These are phyloP conservation scores for Calophaca sinica DNA, from an alignment of 306 rosid species.

Conservation along the genomic window DNA sequence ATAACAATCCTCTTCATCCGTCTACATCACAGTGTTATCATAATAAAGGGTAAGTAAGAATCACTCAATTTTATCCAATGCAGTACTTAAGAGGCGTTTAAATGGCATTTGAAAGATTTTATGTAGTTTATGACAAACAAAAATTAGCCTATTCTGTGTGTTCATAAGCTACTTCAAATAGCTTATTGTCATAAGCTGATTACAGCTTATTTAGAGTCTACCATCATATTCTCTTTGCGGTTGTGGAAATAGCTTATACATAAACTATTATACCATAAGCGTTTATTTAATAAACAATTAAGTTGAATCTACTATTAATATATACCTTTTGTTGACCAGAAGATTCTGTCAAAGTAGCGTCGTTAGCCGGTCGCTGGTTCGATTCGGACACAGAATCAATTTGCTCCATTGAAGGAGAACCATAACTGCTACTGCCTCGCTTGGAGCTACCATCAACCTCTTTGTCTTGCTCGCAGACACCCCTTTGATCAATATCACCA, in stretches of 20 bases:
- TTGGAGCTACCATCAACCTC: slow-evolving; percentile 60
- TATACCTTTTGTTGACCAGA: slow-evolving; percentile 57
- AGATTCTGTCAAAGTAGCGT: slow-evolving; percentile 52
- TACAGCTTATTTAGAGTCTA: too few relatives aligned
- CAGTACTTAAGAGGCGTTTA: too few relatives aligned
- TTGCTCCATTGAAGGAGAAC: slow-evolving; percentile 75
- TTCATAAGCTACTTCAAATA: too few relatives aligned
- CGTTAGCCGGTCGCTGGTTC: slow-evolving; percentile 53
- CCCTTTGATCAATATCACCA: slow-evolving; percentile 49
- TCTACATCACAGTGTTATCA: slow-evolving; percentile 45
- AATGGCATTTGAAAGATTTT: too few relatives aligned
- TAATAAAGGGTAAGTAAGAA: not conserved
- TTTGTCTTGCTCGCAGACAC: slow-evolving; percentile 56
- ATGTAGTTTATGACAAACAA: too few relatives aligned
- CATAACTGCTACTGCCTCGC: slow-evolving; percentile 63
- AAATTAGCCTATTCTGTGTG: too few relatives aligned
- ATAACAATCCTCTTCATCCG: slow-evolving; percentile 74
- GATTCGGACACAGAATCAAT: slow-evolving; percentile 71
- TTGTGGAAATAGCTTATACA: too few relatives aligned
- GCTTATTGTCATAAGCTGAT: too few relatives aligned
- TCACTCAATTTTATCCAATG: not conserved
- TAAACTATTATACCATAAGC: too few relatives aligned
- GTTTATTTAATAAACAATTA: too few relatives aligned
- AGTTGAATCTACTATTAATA: not conserved
- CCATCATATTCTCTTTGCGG: too few relatives aligned